A percentile compares a stretch with the other conserved stretches of the same genome.
Evolutionary conservation across 2,329 filamentous ascomycete genomes (phyloP).

Genomic region (Colletotrichum gloeosporioides): DNA sequence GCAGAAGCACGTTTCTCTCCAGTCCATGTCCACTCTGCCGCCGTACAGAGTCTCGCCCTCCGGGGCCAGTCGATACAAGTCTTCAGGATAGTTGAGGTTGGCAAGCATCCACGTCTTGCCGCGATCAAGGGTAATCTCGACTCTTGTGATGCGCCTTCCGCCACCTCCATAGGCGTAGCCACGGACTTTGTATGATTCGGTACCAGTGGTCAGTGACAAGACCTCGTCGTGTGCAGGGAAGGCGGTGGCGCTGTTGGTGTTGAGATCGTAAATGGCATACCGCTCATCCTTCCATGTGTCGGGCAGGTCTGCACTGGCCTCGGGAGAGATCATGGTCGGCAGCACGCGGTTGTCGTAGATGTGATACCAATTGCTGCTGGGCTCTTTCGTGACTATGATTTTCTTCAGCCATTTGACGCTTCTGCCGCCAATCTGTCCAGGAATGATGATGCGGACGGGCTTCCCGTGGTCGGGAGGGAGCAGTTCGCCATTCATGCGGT

Average conservation of each 20-base stretch:
- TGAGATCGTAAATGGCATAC: constrained; percentile 93
- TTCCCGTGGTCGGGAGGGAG: constrained; percentile 86
- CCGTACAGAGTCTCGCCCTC: constrained; percentile 72
- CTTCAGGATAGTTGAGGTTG: constrained; percentile 82
- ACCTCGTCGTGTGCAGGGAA: constrained; percentile 81
- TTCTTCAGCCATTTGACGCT: constrained; percentile 93
- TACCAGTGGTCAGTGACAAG: constrained; percentile 49
- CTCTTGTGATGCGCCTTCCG: constrained; percentile 80
- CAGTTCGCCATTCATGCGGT: constrained; percentile 88
- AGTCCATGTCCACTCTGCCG: constrained; percentile 79
- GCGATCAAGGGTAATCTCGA: constrained; percentile 84
- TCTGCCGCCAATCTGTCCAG: constrained; percentile 88
- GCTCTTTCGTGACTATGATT: constrained; percentile 76
- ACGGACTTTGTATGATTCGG: constrained; percentile 64
- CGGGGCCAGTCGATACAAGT: constrained; percentile 72
- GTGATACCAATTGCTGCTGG: constrained; percentile 95
- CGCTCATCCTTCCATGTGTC: constrained; percentile 88
- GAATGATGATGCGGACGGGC: constrained; percentile 82
- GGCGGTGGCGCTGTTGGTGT: constrained; percentile 82
- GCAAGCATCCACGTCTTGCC: constrained; percentile 82
- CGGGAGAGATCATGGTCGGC: constrained; percentile 84
- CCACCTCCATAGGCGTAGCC: constrained; percentile 92
- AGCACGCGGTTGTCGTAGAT: constrained; percentile 92
- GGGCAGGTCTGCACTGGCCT: constrained; percentile 75
- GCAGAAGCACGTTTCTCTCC: constrained; percentile 83